These are phyloP conservation scores for Aspergillus nidulans DNA, from an alignment of 495 filamentous ascomycete genomes.

Conservation along the genomic window DNA sequence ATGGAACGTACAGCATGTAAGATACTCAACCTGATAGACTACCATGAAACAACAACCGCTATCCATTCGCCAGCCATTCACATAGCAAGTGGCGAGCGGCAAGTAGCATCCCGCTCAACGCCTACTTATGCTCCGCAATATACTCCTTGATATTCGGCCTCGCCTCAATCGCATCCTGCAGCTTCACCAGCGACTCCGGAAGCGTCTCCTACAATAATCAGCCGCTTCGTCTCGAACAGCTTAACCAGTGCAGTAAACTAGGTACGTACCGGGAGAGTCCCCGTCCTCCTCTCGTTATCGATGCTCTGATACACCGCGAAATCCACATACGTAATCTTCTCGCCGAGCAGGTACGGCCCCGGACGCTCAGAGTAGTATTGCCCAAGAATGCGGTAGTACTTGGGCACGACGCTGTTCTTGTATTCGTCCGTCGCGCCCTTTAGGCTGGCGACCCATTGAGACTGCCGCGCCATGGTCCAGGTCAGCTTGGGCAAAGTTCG, in stretches of 20 bases:
- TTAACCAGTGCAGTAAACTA: background rate
- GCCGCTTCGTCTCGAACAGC: background rate
- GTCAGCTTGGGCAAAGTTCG: background rate
- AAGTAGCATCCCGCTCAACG: too few relatives aligned
- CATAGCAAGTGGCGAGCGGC: too few relatives aligned
- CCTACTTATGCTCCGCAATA: background rate
- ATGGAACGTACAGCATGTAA: too few relatives aligned
- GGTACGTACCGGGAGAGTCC: conserved; percentile 1
- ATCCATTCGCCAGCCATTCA: too few relatives aligned
- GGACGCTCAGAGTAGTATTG: conserved; percentile 21
- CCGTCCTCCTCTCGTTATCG: conserved; percentile 23
- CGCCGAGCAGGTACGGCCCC: conserved; percentile 31
- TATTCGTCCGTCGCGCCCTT: conserved; percentile 13
- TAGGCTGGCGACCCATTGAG: conserved; percentile 24
- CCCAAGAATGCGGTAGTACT: conserved; percentile 24
- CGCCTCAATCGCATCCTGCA: background rate
- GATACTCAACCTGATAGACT: too few relatives aligned
- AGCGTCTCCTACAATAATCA: background rate
- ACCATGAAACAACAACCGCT: too few relatives aligned
- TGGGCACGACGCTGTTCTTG: conserved; percentile 22
- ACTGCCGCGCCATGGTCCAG: conserved; percentile 11
- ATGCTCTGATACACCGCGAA: conserved; percentile 35
- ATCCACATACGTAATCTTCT: conserved; percentile 30
- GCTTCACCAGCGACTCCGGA: background rate
- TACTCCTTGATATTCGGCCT: conserved; percentile 1